Percentiles rank a stretch among this genome's conserved stretches.
phyloP scores from a whole-genome alignment of 108 stramenopile genomes.

The Aureococcus anophagefferens region DNA sequence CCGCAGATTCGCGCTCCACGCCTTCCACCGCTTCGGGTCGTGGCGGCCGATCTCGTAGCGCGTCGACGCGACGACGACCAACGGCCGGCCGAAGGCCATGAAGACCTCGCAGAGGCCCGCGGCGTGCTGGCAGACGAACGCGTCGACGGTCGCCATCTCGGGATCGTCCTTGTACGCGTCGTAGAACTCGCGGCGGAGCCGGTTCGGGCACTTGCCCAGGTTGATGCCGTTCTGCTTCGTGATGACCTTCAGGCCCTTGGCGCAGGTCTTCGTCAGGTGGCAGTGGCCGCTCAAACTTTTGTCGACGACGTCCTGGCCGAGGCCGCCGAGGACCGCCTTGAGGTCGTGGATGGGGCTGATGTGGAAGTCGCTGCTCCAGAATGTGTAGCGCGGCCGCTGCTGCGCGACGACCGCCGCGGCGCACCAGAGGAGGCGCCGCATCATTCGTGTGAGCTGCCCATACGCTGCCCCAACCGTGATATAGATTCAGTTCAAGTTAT shows the following conservation, averaged over 20 bases:
- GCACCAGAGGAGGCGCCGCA: too few relatives aligned
- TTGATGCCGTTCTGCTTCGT: constrained; percentile 18
- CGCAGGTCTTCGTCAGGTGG: constrained; percentile 12
- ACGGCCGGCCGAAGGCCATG: constrained; percentile 20
- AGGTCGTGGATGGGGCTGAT: constrained; percentile 24
- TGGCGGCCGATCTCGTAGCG: constrained; percentile 20
- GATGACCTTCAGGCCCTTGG: constrained; percentile 10
- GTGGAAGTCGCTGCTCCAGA: constrained; percentile 25
- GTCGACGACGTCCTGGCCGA: constrained; percentile 10
- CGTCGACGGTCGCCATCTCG: not conserved
- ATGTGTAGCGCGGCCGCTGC: too few relatives aligned
- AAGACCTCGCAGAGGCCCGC: constrained; percentile 20
- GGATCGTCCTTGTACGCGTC: not conserved
- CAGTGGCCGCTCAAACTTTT: constrained; percentile 21
- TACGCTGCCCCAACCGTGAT: too few relatives aligned
- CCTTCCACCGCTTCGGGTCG: constrained; percentile 5
- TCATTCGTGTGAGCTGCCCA: too few relatives aligned
- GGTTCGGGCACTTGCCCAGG: constrained; percentile 15
- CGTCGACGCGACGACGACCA: constrained; percentile 16
- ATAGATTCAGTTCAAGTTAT: too few relatives aligned
- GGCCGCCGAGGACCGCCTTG: constrained; percentile 9
- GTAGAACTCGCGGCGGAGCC: constrained; percentile 12
- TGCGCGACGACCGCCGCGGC: too few relatives aligned
- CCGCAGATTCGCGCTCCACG: constrained; percentile 17
- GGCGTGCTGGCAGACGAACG: constrained; percentile 22